Evolutionary conservation across 1,139 yeast genomes (phyloP), one percentile per base, ranked within the genome.

Genomic region (Hansenula anomala): DNA sequence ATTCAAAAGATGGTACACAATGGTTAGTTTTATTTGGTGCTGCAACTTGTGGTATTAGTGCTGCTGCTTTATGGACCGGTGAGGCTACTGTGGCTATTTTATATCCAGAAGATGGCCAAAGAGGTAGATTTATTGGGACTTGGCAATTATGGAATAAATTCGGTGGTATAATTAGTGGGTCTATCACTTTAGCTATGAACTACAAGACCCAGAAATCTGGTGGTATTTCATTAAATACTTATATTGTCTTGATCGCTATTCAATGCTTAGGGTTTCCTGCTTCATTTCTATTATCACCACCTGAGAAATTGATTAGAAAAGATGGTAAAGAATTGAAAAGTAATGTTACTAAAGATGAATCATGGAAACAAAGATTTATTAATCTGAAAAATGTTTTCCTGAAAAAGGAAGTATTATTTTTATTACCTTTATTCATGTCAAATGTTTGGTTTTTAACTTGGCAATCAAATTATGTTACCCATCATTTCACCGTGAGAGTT

Each of bases 101-200:
- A 12, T 57, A 54, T 35, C 58, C 60, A 3, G 49, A 45, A 30
- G 42, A 45, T 6, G 20, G 36, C 14, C 36, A 40, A 32, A 52
- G 57, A 46, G 59, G 59, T 19, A n/a, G 44, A 13, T 56, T 56
- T 38, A 43, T 56, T 36, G 59, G 55, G 22, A 46, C 49, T 17
- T 57, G 60, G 60, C 55, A 51, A 38, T 29, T 42, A 7, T 26
- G 54, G 12, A 47, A 53, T 37, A 55, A 56, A 36, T 28, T 43
- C 34, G 60, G 61, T 37, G 45, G 52, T 13, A 33, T 56, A 6
- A 49, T 57, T 28, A 51, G 57, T 27, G 60, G 60, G 31, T 41
- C 51, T 6, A 48, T 56, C 23, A 42, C 48, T 10, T 37, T 56
- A 10, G 42, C 53, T 22, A 37, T 56, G 35, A 56, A 57, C 36